Percentiles rank a stretch among this genome's conserved stretches.
phyloP scores from a whole-genome alignment of 805 yeast genomes.

The Yarrowia sp. region DNA sequence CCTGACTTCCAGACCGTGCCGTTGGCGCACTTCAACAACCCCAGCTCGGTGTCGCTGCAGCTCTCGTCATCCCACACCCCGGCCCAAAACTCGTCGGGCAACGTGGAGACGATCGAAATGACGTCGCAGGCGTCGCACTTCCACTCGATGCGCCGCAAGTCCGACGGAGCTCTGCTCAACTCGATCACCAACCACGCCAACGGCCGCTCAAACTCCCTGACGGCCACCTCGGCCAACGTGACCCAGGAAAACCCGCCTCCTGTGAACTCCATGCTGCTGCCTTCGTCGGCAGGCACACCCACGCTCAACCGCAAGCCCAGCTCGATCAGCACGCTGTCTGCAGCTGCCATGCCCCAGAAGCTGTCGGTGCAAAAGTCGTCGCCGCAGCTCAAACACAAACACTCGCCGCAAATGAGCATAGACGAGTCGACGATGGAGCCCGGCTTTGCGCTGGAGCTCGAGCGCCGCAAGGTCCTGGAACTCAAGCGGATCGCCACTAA shows the following conservation, averaged over 20 bases:
- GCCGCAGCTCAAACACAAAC: slow-evolving; percentile 5
- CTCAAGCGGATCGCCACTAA: slow-evolving; percentile 35
- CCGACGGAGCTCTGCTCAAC: slow-evolving; percentile 12
- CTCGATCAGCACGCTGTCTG: no score
- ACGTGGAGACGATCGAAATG: slow-evolving; percentile 26
- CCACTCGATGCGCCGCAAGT: slow-evolving; percentile 14
- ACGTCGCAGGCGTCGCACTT: slow-evolving; percentile 33
- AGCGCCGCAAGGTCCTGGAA: slow-evolving; percentile 26
- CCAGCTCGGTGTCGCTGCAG: background rate
- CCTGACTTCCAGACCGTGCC: slow-evolving; percentile 28
- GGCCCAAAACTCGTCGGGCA: background rate
- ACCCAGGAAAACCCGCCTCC: slow-evolving; percentile 16
- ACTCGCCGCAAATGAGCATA: background rate
- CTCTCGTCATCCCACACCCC: slow-evolving; percentile 19
- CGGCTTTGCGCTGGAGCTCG: slow-evolving; percentile 19
- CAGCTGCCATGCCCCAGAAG: background rate
- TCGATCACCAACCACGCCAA: background rate
- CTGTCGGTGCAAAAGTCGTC: background rate
- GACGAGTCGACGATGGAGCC: slow-evolving; percentile 14
- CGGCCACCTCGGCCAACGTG: background rate
- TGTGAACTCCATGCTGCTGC: background rate
- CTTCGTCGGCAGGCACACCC: background rate
- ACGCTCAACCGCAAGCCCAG: background rate
- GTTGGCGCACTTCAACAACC: slow-evolving; percentile 3
- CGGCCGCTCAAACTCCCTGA: background rate